Conservation (phyloP, 805 yeast genomes). For the Nakazawaea holstii region DNA sequence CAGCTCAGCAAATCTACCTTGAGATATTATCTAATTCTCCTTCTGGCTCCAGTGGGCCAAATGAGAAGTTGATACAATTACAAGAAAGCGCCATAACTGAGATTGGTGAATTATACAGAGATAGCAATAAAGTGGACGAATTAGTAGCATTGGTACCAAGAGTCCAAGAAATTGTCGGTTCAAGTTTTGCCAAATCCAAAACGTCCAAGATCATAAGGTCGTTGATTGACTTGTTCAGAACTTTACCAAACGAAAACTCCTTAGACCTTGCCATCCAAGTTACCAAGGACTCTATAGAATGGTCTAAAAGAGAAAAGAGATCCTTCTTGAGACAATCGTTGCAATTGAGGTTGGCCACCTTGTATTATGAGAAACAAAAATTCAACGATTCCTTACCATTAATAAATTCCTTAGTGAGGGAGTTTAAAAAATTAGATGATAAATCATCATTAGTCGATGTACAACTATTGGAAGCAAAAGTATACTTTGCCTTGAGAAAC, state of each 20-base stretch:
- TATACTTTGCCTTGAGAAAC: slow-evolving; percentile 87
- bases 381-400: slow-evolving; percentile 69
- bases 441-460: slow-evolving; percentile 94
- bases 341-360: slow-evolving; percentile 74
- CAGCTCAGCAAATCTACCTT: slow-evolving; percentile 59
- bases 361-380: slow-evolving; percentile 58
- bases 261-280: slow-evolving; percentile 68
- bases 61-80: slow-evolving; percentile 40
- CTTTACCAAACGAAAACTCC: slow-evolving; percentile 37
- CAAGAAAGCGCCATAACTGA: slow-evolving; percentile 71
- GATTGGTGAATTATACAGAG: slow-evolving; percentile 67
- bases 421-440: slow-evolving; percentile 92
- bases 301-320: slow-evolving; percentile 82
- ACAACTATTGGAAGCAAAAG: slow-evolving; percentile 84
- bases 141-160: slow-evolving; percentile 58
- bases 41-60: slow-evolving; percentile 11
- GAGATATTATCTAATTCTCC: slow-evolving; percentile 32
- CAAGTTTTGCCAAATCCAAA: slow-evolving; percentile 82
- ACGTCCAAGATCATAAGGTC: slow-evolving; percentile 85
- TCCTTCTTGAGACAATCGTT: slow-evolving; percentile 84
- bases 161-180: slow-evolving; percentile 64
- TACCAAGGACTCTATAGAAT: slow-evolving; percentile 74
- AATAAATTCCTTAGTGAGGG: slow-evolving; percentile 67
- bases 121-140: slow-evolving; percentile 39
- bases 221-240: slow-evolving; percentile 73